Conservation (phyloP, 202 grass and related monocot genomes). For the Digitaria exilis region DNA sequence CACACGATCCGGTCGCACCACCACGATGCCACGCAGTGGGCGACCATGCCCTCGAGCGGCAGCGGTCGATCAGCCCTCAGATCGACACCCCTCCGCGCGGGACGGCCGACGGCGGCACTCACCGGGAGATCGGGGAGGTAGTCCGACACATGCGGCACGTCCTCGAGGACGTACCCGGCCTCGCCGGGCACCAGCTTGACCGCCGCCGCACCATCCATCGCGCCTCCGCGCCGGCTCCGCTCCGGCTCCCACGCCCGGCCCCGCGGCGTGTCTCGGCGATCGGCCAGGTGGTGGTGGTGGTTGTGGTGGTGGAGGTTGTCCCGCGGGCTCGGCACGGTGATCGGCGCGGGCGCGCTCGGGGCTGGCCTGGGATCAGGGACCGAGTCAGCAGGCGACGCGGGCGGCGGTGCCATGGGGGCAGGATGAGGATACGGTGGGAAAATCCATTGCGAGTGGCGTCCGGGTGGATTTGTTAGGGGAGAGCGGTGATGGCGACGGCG, state of each 20-base stretch:
- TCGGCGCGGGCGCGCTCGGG: neutral
- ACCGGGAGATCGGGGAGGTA: constrained; percentile 73
- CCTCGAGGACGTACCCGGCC: constrained; percentile 73
- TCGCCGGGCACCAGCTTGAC: constrained; percentile 60
- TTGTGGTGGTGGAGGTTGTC: neutral
- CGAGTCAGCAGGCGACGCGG: constrained; percentile 5
- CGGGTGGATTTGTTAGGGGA: neutral
- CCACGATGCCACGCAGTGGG: neutral
- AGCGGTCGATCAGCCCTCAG: neutral
- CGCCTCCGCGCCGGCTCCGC: constrained; percentile 5
- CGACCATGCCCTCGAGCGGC: neutral
- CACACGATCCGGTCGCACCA: neutral
- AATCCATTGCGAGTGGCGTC: constrained; percentile 27
- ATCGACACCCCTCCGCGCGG: neutral
- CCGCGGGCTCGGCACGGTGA: constrained; percentile 25
- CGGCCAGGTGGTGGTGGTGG: constrained; percentile 36
- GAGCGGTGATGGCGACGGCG: constrained; percentile 28
- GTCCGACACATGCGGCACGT: constrained; percentile 85
- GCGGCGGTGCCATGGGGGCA: constrained; percentile 38
- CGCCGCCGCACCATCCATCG: constrained; percentile 41
- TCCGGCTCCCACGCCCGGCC: neutral
- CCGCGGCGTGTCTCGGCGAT: constrained; percentile 46
- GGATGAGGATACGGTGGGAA: neutral
- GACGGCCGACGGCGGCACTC: constrained; percentile 33
- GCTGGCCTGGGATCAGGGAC: neutral